Conservation (phyloP, 2,329 filamentous ascomycete genomes). For the Ophiostoma australiae region DNA sequence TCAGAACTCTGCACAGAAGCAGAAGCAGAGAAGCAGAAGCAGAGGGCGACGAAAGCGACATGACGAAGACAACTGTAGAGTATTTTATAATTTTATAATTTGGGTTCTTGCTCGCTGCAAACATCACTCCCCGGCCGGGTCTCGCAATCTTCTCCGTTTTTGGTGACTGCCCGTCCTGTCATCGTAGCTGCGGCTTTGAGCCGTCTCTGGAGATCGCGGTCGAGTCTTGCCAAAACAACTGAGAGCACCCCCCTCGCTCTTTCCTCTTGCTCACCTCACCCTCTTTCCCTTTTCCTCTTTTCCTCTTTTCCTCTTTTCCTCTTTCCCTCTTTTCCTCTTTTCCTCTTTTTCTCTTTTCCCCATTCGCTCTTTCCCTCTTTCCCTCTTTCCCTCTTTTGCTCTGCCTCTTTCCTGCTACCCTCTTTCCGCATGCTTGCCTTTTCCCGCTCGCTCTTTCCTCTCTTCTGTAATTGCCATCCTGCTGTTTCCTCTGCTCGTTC, state of each 20-base stretch:
- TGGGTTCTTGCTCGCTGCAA: neutral
- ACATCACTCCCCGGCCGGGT: neutral
- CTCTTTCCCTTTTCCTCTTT: neutral
- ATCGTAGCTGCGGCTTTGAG: slow-evolving; percentile 16
- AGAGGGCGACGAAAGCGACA: neutral
- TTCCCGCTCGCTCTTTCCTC: neutral
- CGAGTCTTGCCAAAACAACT: slow-evolving; percentile 22
- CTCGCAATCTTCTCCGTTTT: neutral
- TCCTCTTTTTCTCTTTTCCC: neutral
- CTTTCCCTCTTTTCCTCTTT: neutral
- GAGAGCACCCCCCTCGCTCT: slow-evolving; percentile 18
- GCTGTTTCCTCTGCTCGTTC: neutral
- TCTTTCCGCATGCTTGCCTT: neutral
- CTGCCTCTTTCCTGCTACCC: neutral
- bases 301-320: neutral
- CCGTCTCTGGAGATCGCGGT: slow-evolving; percentile 21
- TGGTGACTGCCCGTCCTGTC: neutral
- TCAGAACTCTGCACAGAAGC: neutral
- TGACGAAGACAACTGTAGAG: neutral
- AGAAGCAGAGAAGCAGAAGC: neutral
- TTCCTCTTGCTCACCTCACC: neutral
- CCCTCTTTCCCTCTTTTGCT: neutral
- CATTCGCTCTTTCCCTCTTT: slow-evolving; percentile 8
- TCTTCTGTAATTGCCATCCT: neutral
- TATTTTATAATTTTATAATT: neutral